Evolutionary conservation across 1,284 basidiomycete genomes (phyloP).

Genomic region (Uromyces viciae-fabae): DNA sequence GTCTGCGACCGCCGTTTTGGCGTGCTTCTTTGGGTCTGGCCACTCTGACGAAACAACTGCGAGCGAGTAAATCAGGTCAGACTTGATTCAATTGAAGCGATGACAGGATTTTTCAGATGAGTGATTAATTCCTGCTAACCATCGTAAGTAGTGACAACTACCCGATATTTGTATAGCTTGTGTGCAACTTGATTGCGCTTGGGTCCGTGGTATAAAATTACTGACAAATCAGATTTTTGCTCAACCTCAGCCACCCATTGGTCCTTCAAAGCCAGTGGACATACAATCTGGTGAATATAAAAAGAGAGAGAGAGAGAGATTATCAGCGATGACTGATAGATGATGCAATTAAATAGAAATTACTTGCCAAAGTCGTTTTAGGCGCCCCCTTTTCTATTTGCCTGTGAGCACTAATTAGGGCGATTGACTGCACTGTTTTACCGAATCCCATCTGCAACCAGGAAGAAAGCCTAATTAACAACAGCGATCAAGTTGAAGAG

Average conservation of each 20-base stretch:
- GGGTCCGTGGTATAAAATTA: slow-evolving; percentile 77
- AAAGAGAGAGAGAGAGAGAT: too few relatives aligned
- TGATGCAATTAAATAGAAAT: slow-evolving; percentile 11
- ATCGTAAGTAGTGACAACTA: slow-evolving; percentile 41
- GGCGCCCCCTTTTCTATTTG: slow-evolving; percentile 23
- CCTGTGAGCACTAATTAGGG: slow-evolving; percentile 64
- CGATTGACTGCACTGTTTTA: slow-evolving; percentile 87
- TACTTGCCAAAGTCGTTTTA: slow-evolving; percentile 56
- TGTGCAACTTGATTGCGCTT: slow-evolving; percentile 56
- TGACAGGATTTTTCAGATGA: not conserved
- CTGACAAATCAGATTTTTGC: slow-evolving; percentile 71
- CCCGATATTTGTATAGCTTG: slow-evolving; percentile 41
- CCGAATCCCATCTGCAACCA: slow-evolving; percentile 60
- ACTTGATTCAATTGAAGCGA: too few relatives aligned
- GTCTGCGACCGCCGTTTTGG: slow-evolving; percentile 55
- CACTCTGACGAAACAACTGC: slow-evolving; percentile 37
- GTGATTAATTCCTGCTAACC: not conserved
- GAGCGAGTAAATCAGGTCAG: too few relatives aligned
- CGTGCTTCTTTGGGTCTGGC: slow-evolving; percentile 8
- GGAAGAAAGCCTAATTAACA: not conserved
- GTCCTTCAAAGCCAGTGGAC: slow-evolving; percentile 66
- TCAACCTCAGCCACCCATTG: slow-evolving; percentile 87
- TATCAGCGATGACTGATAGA: too few relatives aligned
- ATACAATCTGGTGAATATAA: slow-evolving; percentile 55
- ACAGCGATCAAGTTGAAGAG: not conserved